Conservation (phyloP, 202 grass and related monocot species). For the Setaria italica region DNA sequence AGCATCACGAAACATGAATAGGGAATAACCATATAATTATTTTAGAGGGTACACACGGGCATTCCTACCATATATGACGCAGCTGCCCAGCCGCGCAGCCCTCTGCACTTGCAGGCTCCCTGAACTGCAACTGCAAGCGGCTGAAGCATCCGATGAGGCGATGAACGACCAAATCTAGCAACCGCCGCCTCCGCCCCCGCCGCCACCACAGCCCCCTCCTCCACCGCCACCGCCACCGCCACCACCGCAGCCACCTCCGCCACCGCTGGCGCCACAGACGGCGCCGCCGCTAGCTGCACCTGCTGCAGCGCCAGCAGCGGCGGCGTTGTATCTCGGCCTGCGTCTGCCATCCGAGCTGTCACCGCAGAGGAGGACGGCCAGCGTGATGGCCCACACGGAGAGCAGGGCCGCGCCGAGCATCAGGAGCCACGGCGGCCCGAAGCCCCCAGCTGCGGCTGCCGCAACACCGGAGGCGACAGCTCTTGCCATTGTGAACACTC, state of each 20-base stretch:
- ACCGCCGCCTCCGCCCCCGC: not conserved
- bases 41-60: too few species aligned
- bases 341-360: not conserved
- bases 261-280: not conserved
- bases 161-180: not conserved
- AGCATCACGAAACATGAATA: too few species aligned
- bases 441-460: not conserved
- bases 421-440: not conserved
- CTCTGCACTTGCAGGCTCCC: too few species aligned
- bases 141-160: not conserved
- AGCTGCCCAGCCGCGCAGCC: too few species aligned
- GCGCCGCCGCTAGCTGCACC: not conserved
- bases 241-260: not conserved
- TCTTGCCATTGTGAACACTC: not conserved
- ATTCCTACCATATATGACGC: too few species aligned
- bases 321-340: not conserved
- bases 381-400: not conserved
- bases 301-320: not conserved
- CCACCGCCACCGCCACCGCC: not conserved
- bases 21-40: too few species aligned
- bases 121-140: not conserved
- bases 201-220: not conserved
- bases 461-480: not conserved
- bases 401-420: not conserved
- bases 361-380: constrained; percentile 21